phyloP scores from a whole-genome alignment of 2,329 filamentous ascomycete genomes.

The Pyrenophora tritici-repentis region DNA sequence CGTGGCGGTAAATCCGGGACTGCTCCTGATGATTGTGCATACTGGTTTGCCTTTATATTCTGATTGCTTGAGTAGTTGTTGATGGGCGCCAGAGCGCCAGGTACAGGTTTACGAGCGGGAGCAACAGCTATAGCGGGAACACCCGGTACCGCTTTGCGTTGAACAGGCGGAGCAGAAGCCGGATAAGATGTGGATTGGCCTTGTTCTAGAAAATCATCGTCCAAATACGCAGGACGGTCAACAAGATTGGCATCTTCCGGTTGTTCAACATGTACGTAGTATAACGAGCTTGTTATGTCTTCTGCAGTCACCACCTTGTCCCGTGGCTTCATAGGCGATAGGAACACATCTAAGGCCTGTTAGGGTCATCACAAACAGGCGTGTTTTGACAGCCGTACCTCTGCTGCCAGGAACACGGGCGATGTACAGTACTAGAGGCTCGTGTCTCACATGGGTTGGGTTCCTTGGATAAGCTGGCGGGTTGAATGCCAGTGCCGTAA shows the following conservation, averaged over 20 bases:
- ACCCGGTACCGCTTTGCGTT: conserved; percentile 37
- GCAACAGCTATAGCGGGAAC: conserved; percentile 9
- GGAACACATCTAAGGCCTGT: conserved; percentile 73
- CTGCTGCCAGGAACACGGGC: conserved; percentile 88
- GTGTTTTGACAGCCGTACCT: conserved; percentile 60
- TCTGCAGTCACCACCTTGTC: conserved; percentile 86
- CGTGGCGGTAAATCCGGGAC: conserved; percentile 27
- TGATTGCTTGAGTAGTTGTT: conserved; percentile 33
- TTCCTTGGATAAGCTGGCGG: conserved; percentile 85
- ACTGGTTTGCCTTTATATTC: conserved; percentile 32
- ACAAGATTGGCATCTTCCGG: conserved; percentile 56
- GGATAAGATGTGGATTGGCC: conserved; percentile 12
- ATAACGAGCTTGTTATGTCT: conserved; percentile 85
- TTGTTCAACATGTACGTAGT: conserved; percentile 82
- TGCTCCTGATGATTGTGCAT: conserved; percentile 21
- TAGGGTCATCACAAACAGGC: conserved; percentile 12
- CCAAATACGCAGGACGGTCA: conserved; percentile 17
- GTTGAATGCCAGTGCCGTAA: conserved; percentile 81
- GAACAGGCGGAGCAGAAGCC: conserved; percentile 26
- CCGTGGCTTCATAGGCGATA: conserved; percentile 87
- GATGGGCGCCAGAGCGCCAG: conserved; percentile 34
- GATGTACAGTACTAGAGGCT: conserved; percentile 85
- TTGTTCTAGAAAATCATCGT: conserved; percentile 19
- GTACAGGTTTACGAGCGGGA: conserved; percentile 34
- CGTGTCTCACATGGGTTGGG: conserved; percentile 68